Evolutionary conservation across 495 filamentous ascomycete genomes (phyloP), one percentile per base, ranked within the genome.

Genomic region (Poronia punctata): DNA sequence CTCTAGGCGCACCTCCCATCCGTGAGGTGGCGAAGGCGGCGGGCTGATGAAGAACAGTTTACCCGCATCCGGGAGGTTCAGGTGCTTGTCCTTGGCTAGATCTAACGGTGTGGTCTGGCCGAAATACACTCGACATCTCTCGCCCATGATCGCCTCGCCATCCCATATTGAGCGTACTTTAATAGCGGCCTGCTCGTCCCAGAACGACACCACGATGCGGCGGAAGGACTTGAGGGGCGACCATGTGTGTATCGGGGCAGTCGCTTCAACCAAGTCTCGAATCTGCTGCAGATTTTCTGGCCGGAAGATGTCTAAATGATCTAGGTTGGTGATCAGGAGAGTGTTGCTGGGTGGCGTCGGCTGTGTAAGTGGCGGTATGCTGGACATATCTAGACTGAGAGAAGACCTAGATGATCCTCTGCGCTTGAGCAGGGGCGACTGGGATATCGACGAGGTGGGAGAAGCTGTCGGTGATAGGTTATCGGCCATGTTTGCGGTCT

Each of bases 21-120:
- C 92, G 56, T 87, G 83, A 2, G 92, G 92, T 35, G 92, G 92
- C 43, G 72, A 80, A 1, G 92, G 93, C 7, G 92, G 92, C 23
- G 92, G 92, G 41, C 79, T 86, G 67, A 98, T 96, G 68, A 98
- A 97, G 75, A 96, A 95, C 24, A 95, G 74, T 67, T 95, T 96
- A 50, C 85, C 79, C 29, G 80, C 68, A 47, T 94, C 85, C 10
- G 92, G 92, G 1, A 88, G 80, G 25, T 82, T 72, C 5, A 98
- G 75, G 45, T 90, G 83, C 40, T 76, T 76, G 45, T 80, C 71
- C 18, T 82, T 66, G 24, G 49, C 35, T 24, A 61, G 35, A 37
- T 62, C 53, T 24, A 68, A 54, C 17, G 80, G 81, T 3, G 84
- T 93, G 21, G 70, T 72, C 55, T 84, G 73, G 53, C 93, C 93